Conservation (phyloP, 345 rosid genomes). For the Arabidopsis thaliana region TAIR10.1 NC_003075.7:14139001-14139500, state of each 20-base stretch:
- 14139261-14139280: background rate
- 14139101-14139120: background rate
- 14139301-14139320: background rate
- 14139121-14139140: too few relatives aligned
- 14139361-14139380: conserved; percentile 69
- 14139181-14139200: too few relatives aligned
- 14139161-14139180: too few relatives aligned
- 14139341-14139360: conserved; percentile 96
- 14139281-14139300: background rate
- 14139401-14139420: conserved; percentile 79
- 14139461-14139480: conserved; percentile 94
- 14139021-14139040: background rate
- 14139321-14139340: conserved; percentile 65
- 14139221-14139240: too few relatives aligned
- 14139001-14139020: conserved; percentile 83
- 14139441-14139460: conserved; percentile 89
- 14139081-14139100: too few relatives aligned
- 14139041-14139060: background rate
- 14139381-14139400: conserved; percentile 70
- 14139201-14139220: too few relatives aligned
- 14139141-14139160: too few relatives aligned
- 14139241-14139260: too few relatives aligned
- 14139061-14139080: too few relatives aligned
- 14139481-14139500: conserved; percentile 96
- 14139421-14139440: conserved; percentile 82